phyloP scores from a whole-genome alignment of 495 filamentous ascomycete genomes.

The Talaromyces ruber region DNA sequence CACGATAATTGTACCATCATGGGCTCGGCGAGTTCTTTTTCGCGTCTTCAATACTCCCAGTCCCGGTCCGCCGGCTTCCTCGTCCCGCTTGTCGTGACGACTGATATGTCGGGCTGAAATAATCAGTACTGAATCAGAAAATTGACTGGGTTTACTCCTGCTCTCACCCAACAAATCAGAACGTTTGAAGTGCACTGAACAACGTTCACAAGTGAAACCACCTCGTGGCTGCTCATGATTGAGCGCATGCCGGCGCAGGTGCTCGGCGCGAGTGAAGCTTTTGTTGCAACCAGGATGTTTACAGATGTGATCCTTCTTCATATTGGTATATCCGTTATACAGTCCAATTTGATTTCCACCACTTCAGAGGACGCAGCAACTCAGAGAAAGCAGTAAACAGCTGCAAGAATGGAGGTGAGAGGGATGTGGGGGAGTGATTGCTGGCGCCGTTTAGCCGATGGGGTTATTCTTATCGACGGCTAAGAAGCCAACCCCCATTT shows the following conservation, averaged over 20 bases:
- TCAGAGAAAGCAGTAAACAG: background rate
- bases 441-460: background rate
- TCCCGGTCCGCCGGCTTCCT: conserved; percentile 50
- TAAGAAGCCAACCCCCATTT: background rate
- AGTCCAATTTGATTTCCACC: background rate
- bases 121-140: conserved; percentile 7
- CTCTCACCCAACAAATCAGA: conserved; percentile 44
- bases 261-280: conserved; percentile 50
- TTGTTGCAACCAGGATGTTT: conserved; percentile 39
- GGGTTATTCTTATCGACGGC: background rate
- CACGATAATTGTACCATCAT: conserved; percentile 46
- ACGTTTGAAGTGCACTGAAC: conserved; percentile 48
- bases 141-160: background rate
- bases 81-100: conserved; percentile 51
- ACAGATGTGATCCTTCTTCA: conserved; percentile 32
- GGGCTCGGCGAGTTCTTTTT: conserved; percentile 49
- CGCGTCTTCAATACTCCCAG: conserved; percentile 49
- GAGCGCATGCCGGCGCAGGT: conserved; percentile 49
- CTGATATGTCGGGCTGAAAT: conserved; percentile 47
- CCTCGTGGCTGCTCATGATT: conserved; percentile 41
- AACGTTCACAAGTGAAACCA: conserved; percentile 47
- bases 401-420: background rate
- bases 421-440: background rate
- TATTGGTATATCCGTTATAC: background rate
- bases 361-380: background rate